phyloP scores from a whole-genome alignment of 2,329 filamentous ascomycete genomes.

The Aspergillus quadricinctus region DNA sequence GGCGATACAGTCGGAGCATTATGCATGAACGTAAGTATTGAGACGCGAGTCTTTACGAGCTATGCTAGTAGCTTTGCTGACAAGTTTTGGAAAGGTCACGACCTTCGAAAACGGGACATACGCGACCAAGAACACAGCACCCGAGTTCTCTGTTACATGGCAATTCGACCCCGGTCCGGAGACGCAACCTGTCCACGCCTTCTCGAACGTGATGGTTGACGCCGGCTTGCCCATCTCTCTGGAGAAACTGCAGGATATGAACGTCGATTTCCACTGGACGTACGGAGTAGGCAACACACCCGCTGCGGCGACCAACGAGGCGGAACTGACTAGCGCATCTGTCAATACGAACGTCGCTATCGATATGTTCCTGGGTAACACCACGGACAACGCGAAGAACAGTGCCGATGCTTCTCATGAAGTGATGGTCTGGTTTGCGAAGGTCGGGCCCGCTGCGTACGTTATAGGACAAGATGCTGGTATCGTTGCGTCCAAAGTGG shows the following conservation, averaged over 20 bases:
- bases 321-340: conserved; percentile 29
- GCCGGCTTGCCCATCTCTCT: conserved; percentile 44
- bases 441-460: background rate
- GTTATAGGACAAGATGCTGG: background rate
- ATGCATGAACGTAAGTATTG: background rate
- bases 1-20: background rate
- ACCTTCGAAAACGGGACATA: conserved; percentile 51
- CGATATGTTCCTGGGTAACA: conserved; percentile 55
- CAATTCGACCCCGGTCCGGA: conserved; percentile 42
- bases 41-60: background rate
- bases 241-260: conserved; percentile 36
- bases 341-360: conserved; percentile 55
- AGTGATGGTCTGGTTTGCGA: background rate
- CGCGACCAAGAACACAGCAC: conserved; percentile 43
- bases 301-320: conserved; percentile 31
- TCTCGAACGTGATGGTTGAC: conserved; percentile 51
- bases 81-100: conserved; percentile 37
- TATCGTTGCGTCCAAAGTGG: background rate
- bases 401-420: background rate
- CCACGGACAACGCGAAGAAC: conserved; percentile 27
- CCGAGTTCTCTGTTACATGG: conserved; percentile 53
- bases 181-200: conserved; percentile 51
- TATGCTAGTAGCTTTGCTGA: background rate
- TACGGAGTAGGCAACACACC: conserved; percentile 46
- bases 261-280: conserved; percentile 48